Base-by-base conservation (phyloP, 2,329 filamentous ascomycete genomes). In the Sarocladium strictum region DNA sequence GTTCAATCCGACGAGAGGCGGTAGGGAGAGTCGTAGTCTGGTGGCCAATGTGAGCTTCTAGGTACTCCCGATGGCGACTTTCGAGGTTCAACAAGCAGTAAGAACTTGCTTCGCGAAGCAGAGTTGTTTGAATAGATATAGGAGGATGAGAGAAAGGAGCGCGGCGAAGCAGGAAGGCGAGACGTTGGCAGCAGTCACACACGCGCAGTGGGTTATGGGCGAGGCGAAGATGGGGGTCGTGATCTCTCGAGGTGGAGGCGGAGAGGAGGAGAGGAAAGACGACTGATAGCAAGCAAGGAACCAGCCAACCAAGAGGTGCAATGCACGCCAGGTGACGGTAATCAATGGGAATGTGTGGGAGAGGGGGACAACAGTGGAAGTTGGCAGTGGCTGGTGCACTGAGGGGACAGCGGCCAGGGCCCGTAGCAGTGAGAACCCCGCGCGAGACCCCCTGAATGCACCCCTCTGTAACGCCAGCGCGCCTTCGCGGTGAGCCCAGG, bases 241-340 rank as follows among this genome's bases (percentile, higher is more conserved):
- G 47, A 51, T 51, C 47, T 49, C 43, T 33, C 27, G 47, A 51
- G 43, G 43, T 49, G 43, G 47, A 53, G 50, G 50, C 40, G 50
- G 50, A 53, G 50, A 53, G 32, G 27, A 51, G 47, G 10, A 50
- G 45, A 50, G 45, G 33, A 38, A 21, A 53, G 49, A 33, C 43
- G 43, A 11, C 43, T 49, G 43, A 49, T 32, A 49, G 26, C 43
- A 49, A 29, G 17, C 41, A 45, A 21, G n/a, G 19, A 45, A 26
- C 10, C 37, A 40, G 7, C 32, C 37, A 40, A 19, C n/a, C 10
- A 19, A 9, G 37, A 6, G 17, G 10, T 40, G 10, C 11, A 12
- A 21, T 23, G 35, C 12, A 19, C 9, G 21, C 7, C 7, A 7
- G 9, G 40, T 23, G 21, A 17, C 21, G 40, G 43, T 12, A n/a